Evolutionary conservation across 768 basidiomycete genomes (phyloP), one percentile per base, ranked within the genome.

Genomic region (Harrya chromipes): DNA sequence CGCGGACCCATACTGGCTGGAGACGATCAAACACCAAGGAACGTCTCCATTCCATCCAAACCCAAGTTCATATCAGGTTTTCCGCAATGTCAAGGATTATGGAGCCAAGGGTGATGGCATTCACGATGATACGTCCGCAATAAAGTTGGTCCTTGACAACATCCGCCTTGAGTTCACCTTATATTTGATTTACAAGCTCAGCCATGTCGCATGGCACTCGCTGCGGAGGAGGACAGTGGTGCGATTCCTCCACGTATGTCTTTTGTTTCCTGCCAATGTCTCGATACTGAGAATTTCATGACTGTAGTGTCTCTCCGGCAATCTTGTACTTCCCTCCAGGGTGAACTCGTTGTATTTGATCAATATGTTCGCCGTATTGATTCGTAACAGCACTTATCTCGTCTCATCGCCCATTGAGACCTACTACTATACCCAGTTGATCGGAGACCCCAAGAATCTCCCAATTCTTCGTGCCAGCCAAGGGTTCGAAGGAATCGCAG

Each of bases 391-490:
- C 49, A 83, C 76, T 13, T 90, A 90, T 60, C 68, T 83, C 4
- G 77, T 90, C 41, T 82, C 85, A 0, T 62, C 77, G 2, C 74
- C 87, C 3, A 82, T 90, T 40, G 68, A 84, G 39, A 77, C 85
- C 4, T 83, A 82, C 59, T 90, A 90, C 62, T 87, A 87, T 63
- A 87, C 86, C 4, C 81, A 85, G 64, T 69, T 90, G 43, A 82
- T 91, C 34, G 88, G 88, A 17, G 88, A 90, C 64, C 82, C 85
- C 2, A 80, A 75, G 54, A 69, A 70, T n/a, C 82, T 78, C n/a
- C 89, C 87, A 0, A 88, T 79, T 0, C 71, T 90, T 17, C 74
- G 82, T 36, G 88, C 87, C 0, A 68, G 76, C 13, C 43, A 80
- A 4, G 67, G 62, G 6, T 91, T 90, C 66, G 64, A 57, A 16